A percentile compares a stretch with the other conserved stretches of the same genome.
Conservation (phyloP, 2,329 filamentous ascomycete species). For the Colletotrichum paranaense region DNA sequence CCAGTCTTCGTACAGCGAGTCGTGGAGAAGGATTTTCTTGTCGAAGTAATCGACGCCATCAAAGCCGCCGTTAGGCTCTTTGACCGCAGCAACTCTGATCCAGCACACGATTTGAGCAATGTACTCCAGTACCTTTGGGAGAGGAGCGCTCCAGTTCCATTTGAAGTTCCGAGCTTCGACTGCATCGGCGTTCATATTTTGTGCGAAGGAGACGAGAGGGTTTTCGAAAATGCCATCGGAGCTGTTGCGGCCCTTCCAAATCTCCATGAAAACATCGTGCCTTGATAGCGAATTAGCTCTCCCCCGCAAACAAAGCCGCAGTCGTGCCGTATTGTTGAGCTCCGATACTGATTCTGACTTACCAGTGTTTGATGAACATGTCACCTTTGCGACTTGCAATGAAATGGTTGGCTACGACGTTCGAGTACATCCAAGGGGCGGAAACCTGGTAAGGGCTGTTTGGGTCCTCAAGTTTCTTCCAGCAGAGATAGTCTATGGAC, state of each 20-base stretch:
- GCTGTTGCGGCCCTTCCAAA: slow-evolving; percentile 44
- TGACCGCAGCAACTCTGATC: slow-evolving; percentile 41
- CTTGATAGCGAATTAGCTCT: slow-evolving; percentile 36
- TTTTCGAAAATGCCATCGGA: slow-evolving; percentile 40
- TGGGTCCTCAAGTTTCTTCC: slow-evolving; percentile 49
- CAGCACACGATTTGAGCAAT: slow-evolving; percentile 52
- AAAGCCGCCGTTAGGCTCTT: slow-evolving; percentile 41
- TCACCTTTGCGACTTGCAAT: slow-evolving; percentile 51
- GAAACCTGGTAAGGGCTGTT: slow-evolving; percentile 45
- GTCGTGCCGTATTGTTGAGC: background rate
- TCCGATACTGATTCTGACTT: slow-evolving; percentile 21
- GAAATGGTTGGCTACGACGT: slow-evolving; percentile 43
- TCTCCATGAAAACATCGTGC: slow-evolving; percentile 46
- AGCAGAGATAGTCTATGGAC: slow-evolving; percentile 50
- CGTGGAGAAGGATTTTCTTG: slow-evolving; percentile 14
- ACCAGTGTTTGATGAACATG: slow-evolving; percentile 50
- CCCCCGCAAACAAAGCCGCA: no score
- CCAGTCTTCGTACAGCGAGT: slow-evolving; percentile 3
- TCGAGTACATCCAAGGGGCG: slow-evolving; percentile 40
- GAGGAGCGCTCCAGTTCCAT: slow-evolving; percentile 47
- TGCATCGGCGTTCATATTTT: slow-evolving; percentile 40
- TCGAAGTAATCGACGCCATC: slow-evolving; percentile 38
- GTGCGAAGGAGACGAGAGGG: slow-evolving; percentile 43
- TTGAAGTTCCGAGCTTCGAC: slow-evolving; percentile 37
- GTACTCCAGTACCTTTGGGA: slow-evolving; percentile 48